Conservation (phyloP, 2,329 filamentous ascomycete species). For the Xylariomycetidae sp. region DNA sequence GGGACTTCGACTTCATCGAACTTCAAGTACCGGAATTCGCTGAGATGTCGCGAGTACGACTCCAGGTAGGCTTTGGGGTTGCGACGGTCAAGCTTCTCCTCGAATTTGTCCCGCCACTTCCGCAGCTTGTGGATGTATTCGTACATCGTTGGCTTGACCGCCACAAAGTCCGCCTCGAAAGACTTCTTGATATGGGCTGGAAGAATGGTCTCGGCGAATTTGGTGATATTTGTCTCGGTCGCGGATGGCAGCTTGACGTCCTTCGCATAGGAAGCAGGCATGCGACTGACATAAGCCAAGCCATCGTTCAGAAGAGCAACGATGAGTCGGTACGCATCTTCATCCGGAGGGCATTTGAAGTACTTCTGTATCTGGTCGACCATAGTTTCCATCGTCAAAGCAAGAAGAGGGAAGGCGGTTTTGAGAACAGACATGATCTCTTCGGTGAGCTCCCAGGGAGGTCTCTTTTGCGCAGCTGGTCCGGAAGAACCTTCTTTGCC, state of each 20-base stretch:
- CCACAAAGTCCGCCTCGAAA: slow-evolving; percentile 96
- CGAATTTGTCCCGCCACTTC: slow-evolving; percentile 94
- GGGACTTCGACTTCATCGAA: slow-evolving; percentile 98
- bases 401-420: slow-evolving; percentile 91
- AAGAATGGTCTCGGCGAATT: slow-evolving; percentile 93
- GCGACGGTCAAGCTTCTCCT: slow-evolving; percentile 90
- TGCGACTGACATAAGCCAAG: slow-evolving; percentile 82
- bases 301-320: slow-evolving; percentile 97
- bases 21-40: slow-evolving; percentile 95
- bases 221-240: slow-evolving; percentile 92
- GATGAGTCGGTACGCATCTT: slow-evolving; percentile 94
- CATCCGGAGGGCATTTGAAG: slow-evolving; percentile 97
- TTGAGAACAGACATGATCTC: slow-evolving; percentile 94
- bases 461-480: slow-evolving; percentile 53
- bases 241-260: slow-evolving; percentile 85
- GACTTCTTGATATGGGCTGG: slow-evolving; percentile 91
- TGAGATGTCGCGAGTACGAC: slow-evolving; percentile 80
- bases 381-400: slow-evolving; percentile 98
- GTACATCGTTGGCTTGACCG: slow-evolving; percentile 92
- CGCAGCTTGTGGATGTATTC: slow-evolving; percentile 97
- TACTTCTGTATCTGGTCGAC: slow-evolving; percentile 98
- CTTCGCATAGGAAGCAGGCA: slow-evolving; percentile 78
- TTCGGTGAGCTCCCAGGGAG: slow-evolving; percentile 93
- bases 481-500: slow-evolving; percentile 23
- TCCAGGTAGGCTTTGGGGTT: slow-evolving; percentile 70